These are phyloP conservation scores for Fusarium ramigenum DNA, from an alignment of 2,329 filamentous ascomycete species.

Conservation along the genomic window DNA sequence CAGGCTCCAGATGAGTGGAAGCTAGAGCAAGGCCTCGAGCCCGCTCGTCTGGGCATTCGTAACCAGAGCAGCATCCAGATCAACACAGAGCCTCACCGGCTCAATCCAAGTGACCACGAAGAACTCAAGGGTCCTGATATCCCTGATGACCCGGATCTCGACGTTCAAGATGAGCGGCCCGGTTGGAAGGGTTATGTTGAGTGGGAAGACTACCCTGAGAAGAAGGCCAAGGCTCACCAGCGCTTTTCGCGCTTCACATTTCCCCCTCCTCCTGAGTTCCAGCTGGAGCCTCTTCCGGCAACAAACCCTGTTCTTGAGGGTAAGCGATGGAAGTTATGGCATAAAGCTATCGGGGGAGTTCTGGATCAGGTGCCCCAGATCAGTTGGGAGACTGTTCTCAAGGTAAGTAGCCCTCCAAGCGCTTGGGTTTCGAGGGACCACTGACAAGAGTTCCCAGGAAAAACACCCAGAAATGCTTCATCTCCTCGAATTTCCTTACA, in stretches of 20 bases:
- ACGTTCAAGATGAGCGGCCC: constrained; percentile 41
- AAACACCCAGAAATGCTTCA: constrained; percentile 70
- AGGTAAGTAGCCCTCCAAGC: constrained; percentile 21
- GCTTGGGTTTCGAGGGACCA: too few relatives aligned
- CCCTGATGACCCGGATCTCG: constrained; percentile 47
- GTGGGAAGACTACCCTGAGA: constrained; percentile 75
- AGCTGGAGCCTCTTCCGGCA: constrained; percentile 62
- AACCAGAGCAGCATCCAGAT: constrained; percentile 10
- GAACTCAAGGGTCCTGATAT: background rate
- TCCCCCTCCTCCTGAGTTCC: constrained; percentile 61
- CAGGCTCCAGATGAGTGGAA: constrained; percentile 58
- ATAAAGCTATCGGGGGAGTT: constrained; percentile 56
- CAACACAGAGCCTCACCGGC: background rate
- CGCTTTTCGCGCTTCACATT: constrained; percentile 49
- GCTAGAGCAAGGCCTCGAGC: constrained; percentile 60
- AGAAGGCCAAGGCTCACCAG: constrained; percentile 67
- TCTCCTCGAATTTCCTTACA: constrained; percentile 70
- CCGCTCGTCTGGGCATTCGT: constrained; percentile 42
- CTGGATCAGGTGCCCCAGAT: constrained; percentile 62
- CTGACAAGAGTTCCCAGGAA: constrained; percentile 46
- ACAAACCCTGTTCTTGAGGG: constrained; percentile 67
- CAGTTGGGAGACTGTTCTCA: constrained; percentile 63
- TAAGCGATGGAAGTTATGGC: constrained; percentile 66
- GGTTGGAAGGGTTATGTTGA: constrained; percentile 66
- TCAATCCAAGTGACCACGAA: background rate